Percentiles rank a stretch among this genome's conserved stretches.
phyloP scores from a whole-genome alignment of 2,329 filamentous ascomycete genomes.

The Thielaviopsis populi region DNA sequence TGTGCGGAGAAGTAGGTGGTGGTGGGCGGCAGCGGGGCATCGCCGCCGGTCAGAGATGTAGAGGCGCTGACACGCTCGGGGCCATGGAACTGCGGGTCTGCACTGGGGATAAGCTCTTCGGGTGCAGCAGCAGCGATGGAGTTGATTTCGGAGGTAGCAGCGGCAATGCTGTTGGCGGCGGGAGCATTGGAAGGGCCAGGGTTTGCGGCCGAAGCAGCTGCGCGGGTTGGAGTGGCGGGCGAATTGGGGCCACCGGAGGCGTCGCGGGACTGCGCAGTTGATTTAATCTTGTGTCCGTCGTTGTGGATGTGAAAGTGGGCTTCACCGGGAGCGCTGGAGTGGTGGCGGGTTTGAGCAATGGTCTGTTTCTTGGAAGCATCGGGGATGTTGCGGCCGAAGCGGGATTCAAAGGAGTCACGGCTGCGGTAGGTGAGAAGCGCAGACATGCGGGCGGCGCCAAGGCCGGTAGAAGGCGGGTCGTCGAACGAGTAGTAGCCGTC shows the following conservation, averaged over 20 bases:
- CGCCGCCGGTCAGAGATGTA: conserved; percentile 34
- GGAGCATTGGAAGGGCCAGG: conserved; percentile 18
- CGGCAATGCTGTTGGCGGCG: conserved; percentile 21
- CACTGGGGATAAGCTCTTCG: conserved; percentile 23
- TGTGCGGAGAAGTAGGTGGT: conserved; percentile 96
- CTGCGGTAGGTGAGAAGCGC: conserved; percentile 91
- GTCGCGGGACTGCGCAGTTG: conserved; percentile 34
- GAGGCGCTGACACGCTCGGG: conserved; percentile 4
- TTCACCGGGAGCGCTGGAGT: conserved; percentile 47
- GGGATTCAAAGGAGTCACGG: conserved; percentile 88
- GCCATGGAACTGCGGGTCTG: conserved; percentile 58
- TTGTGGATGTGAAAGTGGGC: conserved; percentile 72
- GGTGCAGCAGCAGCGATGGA: conserved; percentile 20
- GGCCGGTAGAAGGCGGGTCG: conserved; percentile 71
- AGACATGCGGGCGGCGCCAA: conserved; percentile 92
- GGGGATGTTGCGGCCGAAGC: conserved; percentile 85
- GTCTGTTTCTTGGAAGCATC: conserved; percentile 72
- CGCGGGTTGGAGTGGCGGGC: conserved; percentile 19
- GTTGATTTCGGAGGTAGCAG: conserved; percentile 18
- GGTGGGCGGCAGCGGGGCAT: conserved; percentile 30
- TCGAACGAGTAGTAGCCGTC: conserved; percentile 86
- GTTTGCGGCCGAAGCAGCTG: background rate
- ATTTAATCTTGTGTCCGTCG: conserved; percentile 56
- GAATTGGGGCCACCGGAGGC: conserved; percentile 25
- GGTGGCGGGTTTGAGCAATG: conserved; percentile 50